A percentile compares a stretch with the other conserved stretches of the same genome.
These are phyloP conservation scores for Nigrospora oryzae DNA, from an alignment of 2,329 filamentous ascomycete genomes.

Conservation along the genomic window DNA sequence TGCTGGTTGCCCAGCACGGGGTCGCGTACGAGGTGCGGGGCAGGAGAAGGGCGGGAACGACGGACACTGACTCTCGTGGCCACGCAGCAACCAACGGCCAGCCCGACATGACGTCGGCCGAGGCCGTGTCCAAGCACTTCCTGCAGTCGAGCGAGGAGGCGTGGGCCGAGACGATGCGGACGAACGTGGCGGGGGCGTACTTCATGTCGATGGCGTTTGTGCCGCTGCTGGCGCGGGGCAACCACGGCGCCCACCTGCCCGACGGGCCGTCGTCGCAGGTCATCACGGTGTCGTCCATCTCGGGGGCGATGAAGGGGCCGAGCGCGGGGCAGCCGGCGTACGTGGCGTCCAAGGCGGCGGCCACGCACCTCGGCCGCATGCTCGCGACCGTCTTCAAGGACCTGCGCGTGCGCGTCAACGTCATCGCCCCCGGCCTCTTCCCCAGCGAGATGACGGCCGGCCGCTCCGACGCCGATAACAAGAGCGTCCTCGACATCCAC, in stretches of 20 bases:
- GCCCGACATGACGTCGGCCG: conserved; percentile 35
- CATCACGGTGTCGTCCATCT: conserved; percentile 42
- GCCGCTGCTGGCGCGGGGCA: conserved; percentile 32
- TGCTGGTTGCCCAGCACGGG: not conserved
- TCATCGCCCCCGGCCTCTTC: conserved; percentile 42
- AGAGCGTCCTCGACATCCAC: conserved; percentile 29
- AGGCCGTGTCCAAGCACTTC: conserved; percentile 41
- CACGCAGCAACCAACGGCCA: conserved; percentile 23
- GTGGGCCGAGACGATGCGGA: conserved; percentile 41
- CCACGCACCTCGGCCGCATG: conserved; percentile 34
- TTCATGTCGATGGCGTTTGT: conserved; percentile 44
- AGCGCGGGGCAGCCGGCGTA: conserved; percentile 44
- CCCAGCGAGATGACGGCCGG: conserved; percentile 37
- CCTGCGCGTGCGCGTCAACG: conserved; percentile 47
- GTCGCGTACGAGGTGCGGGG: not conserved
- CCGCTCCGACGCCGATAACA: conserved; percentile 33
- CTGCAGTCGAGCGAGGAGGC: conserved; percentile 33
- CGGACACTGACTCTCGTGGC: conserved; percentile 33
- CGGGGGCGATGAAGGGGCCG: conserved; percentile 41
- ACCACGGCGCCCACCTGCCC: conserved; percentile 30
- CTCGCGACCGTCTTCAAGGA: conserved; percentile 34
- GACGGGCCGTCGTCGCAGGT: conserved; percentile 36
- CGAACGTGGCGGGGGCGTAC: conserved; percentile 39
- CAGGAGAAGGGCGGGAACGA: conserved; percentile 9
- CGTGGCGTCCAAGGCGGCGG: conserved; percentile 37